phyloP scores from a whole-genome alignment of 106 monocot genomes.

The Acanthochlamys bracteata region DNA sequence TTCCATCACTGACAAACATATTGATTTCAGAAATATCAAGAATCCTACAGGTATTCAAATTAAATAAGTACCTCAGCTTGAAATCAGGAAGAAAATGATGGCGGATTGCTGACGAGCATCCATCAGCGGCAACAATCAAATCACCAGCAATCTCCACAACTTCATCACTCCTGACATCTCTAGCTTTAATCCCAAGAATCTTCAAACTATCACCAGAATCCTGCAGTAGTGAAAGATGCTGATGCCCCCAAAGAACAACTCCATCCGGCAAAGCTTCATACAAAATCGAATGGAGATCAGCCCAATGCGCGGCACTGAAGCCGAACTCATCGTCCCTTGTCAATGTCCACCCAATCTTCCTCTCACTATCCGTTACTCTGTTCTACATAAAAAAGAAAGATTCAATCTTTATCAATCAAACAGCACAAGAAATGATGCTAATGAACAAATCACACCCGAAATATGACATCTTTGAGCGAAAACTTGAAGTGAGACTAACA shows the following conservation, averaged over 20 bases:
- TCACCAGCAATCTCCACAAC: slow-evolving; percentile 42
- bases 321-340: slow-evolving; percentile 47
- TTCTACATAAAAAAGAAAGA: slow-evolving; percentile 24
- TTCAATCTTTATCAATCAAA: background rate
- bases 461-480: background rate
- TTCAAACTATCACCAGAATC: slow-evolving; percentile 3
- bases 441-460: background rate
- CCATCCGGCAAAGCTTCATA: slow-evolving; percentile 29
- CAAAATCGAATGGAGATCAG: slow-evolving; percentile 48
- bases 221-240: slow-evolving; percentile 39
- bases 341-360: slow-evolving; percentile 32
- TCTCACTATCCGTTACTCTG: slow-evolving; percentile 33
- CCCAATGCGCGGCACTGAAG: slow-evolving; percentile 69
- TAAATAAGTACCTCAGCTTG: slow-evolving; percentile 44
- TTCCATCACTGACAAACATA: too few relatives aligned
- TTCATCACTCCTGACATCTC: slow-evolving; percentile 24
- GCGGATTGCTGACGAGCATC: slow-evolving; percentile 55
- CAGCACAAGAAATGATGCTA: background rate
- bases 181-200: slow-evolving; percentile 25
- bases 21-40: too few relatives aligned
- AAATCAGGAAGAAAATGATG: slow-evolving; percentile 49
- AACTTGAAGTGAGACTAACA: slow-evolving; percentile 8
- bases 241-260: slow-evolving; percentile 57
- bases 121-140: slow-evolving; percentile 81
- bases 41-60: background rate